phyloP scores from a whole-genome alignment of 768 basidiomycete genomes.

The Antrodiella citrinella region DNA sequence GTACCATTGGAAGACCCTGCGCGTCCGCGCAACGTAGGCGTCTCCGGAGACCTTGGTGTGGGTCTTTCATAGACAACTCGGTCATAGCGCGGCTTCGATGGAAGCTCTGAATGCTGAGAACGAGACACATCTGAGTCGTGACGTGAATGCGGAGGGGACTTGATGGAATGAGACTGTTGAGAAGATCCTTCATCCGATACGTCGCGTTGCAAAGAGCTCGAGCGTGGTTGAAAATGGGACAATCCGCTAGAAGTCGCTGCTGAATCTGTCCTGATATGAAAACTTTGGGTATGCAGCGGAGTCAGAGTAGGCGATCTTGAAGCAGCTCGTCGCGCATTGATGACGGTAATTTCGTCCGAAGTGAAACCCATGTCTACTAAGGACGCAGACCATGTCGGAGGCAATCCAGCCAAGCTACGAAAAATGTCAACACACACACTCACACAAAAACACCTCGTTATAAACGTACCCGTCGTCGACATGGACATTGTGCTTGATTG shows the following conservation, averaged over 20 bases:
- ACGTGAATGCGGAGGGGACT: neutral
- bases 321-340: conserved; percentile 34
- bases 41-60: neutral
- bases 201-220: neutral
- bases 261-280: neutral
- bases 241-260: neutral
- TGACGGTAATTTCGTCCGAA: conserved; percentile 59
- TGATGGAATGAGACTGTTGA: neutral
- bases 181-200: neutral
- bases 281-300: neutral
- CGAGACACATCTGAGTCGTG: neutral
- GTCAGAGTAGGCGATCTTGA: conserved; percentile 10
- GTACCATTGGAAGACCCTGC: neutral
- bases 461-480: conserved; percentile 62
- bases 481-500: conserved; percentile 61
- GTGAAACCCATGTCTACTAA: conserved; percentile 54
- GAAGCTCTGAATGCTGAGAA: neutral
- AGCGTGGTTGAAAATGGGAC: neutral
- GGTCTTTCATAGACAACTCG: neutral
- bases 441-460: neutral
- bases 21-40: neutral
- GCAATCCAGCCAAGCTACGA: conserved; percentile 51
- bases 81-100: neutral
- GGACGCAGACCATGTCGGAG: conserved; percentile 65
- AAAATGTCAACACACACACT: neutral